phyloP scores from a whole-genome alignment of 2,329 filamentous ascomycete species.

The Xylaria digitata region DNA sequence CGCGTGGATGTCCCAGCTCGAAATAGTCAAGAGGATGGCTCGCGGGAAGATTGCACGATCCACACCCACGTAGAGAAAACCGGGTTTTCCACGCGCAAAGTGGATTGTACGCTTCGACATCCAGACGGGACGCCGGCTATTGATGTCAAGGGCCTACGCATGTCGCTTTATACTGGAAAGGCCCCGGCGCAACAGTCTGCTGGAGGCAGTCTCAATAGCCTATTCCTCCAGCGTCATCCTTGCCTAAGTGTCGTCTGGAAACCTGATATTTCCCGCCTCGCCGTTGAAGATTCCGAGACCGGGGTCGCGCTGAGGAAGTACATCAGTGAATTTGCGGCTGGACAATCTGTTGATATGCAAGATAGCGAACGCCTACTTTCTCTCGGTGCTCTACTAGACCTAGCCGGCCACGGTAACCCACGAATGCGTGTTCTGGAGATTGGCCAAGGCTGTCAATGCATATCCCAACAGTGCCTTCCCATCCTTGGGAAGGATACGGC shows the following conservation, averaged over 20 bases:
- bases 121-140: background rate
- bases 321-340: background rate
- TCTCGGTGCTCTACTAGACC: constrained; percentile 16
- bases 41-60: background rate
- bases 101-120: background rate
- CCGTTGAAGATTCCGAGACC: background rate
- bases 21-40: background rate
- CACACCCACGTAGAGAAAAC: background rate
- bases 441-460: constrained; percentile 4
- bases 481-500: constrained; percentile 13
- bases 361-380: background rate
- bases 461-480: background rate
- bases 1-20: background rate
- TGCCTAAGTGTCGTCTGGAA: constrained; percentile 17
- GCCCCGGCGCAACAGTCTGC: background rate
- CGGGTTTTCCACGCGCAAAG: background rate
- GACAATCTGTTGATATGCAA: background rate
- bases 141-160: background rate
- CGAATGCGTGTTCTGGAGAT: constrained; percentile 19
- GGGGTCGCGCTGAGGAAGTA: background rate
- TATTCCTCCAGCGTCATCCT: constrained; percentile 13
- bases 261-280: constrained; percentile 6
- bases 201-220: background rate
- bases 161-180: background rate
- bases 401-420: constrained; percentile 19